Evolutionary conservation across 306 rosid species (phyloP), one percentile per base, ranked within the genome.

Genomic region (Sindora glabra): DNA sequence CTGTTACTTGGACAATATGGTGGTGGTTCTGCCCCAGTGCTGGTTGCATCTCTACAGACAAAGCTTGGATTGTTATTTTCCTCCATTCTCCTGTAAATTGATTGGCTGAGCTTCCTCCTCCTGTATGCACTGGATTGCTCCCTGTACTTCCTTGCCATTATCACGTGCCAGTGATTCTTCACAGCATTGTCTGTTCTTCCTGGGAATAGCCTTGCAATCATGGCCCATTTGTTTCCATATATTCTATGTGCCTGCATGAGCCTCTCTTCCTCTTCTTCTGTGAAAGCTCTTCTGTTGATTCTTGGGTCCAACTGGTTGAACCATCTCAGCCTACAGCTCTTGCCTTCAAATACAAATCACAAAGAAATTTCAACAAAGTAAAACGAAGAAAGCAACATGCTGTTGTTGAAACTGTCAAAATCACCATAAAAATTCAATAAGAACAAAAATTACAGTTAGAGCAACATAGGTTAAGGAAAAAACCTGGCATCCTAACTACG

Each of bases 181-280:
- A 94, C 97, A 12, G 99, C 94, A 44, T 94, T 94, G 65, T 94
- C 99, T 8, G 99, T 94, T 70, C 99, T 82, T 8, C 99, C 99
- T 0, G 99, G 99, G 64, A 94, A 94, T 5, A 94, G 87, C 65
- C 99, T 86, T 0, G 99, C 99, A 34, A 92, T 92, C 94, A 92
- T 79, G 40, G 99, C 99, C 99, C 99, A 92, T 81, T 92, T 92
- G 83, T 94, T 94, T 2, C 99, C 99, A 68, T 94, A 94, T 39
- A 86, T 65, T 52, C 95, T 80, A 70, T 94, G 99, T 22, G 99
- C 95, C 36, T 94, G 97, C 99, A 89, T 89, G 39, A 94, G 80
- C 42, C 97, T 82, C 5, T 94, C 99, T 56, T 94, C 99, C 52
- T 94, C 99, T 24, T 89, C 99, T 48, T 94, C 99, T 14, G 40